A percentile compares a stretch with the other conserved stretches of the same genome.
phyloP scores from a whole-genome alignment of 2,329 filamentous ascomycete genomes.

The Fusarium newnesense region DNA sequence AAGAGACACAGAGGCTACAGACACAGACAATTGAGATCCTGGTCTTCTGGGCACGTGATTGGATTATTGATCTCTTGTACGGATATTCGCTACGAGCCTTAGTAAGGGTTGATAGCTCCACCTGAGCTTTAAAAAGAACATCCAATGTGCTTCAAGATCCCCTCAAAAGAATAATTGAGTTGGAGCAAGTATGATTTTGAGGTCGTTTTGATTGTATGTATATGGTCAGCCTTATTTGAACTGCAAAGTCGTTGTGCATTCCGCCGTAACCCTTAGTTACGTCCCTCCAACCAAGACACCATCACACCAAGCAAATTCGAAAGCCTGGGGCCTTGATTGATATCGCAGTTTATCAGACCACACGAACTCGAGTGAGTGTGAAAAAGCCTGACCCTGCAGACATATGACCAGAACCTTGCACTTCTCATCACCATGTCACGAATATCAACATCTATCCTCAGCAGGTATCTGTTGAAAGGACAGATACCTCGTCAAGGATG shows the following conservation, averaged over 20 bases:
- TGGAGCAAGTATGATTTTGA: background rate
- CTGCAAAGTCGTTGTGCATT: slow-evolving; percentile 9
- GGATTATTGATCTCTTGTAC: background rate
- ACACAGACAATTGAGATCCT: background rate
- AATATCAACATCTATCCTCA: slow-evolving; percentile 55
- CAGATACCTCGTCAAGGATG: slow-evolving; percentile 57
- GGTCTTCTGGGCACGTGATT: slow-evolving; percentile 7
- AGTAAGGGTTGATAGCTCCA: slow-evolving; percentile 7
- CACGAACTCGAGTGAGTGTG: background rate
- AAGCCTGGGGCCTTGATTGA: background rate
- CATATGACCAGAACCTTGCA: background rate
- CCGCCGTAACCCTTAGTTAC: background rate
- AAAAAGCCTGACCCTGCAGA: background rate
- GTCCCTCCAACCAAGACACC: background rate
- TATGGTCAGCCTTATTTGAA: background rate
- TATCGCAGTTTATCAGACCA: background rate
- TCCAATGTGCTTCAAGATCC: background rate
- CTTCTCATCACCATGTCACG: slow-evolving; percentile 53
- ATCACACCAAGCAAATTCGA: background rate
- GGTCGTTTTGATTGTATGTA: background rate
- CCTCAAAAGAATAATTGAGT: background rate
- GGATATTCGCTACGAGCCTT: background rate
- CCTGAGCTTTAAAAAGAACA: slow-evolving; percentile 22
- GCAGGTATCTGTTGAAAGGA: slow-evolving; percentile 61
- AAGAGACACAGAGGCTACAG: background rate